These are phyloP conservation scores for Fabrea salina DNA, from an alignment of 169 alveolate genomes.

Conservation along the genomic window DNA sequence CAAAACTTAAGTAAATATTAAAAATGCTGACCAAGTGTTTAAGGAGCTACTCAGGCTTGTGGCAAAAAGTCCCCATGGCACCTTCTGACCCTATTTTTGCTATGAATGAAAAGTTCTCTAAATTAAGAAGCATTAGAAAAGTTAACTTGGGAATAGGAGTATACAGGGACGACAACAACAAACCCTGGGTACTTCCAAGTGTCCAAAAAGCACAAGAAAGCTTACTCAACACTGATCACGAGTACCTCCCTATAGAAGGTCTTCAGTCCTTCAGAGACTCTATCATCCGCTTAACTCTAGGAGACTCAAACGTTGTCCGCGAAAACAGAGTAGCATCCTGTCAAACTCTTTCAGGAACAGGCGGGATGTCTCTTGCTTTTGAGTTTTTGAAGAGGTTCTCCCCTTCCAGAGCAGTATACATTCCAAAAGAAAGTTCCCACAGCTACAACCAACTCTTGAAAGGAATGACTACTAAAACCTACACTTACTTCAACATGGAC, in stretches of 20 bases:
- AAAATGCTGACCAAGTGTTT: too few species aligned
- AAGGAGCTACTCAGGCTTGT: too few species aligned
- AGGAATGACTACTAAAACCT: constrained; percentile 61
- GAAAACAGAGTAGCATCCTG: constrained; percentile 65
- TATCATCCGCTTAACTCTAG: constrained; percentile 67
- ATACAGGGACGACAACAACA: constrained; percentile 82
- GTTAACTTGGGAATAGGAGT: constrained; percentile 90
- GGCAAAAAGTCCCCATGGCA: constrained; percentile 35
- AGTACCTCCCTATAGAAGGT: constrained; percentile 86
- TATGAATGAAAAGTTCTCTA: constrained; percentile 61
- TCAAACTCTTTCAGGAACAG: constrained; percentile 85
- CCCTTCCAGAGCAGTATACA: constrained; percentile 49
- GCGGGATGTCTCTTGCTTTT: constrained; percentile 76
- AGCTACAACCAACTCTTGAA: constrained; percentile 70
- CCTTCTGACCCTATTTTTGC: constrained; percentile 88
- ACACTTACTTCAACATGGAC: constrained; percentile 74
- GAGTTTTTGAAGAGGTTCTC: constrained; percentile 65
- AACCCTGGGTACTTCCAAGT: constrained; percentile 77
- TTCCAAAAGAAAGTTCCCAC: constrained; percentile 81
- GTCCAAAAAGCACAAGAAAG: constrained; percentile 75
- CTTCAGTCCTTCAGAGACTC: constrained; percentile 62
- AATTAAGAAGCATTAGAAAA: constrained; percentile 72
- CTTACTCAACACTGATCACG: constrained; percentile 64
- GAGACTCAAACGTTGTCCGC: constrained; percentile 58
- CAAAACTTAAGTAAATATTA: too few species aligned